Conservation (phyloP, 2,329 filamentous ascomycete genomes). For the Pseudonectria foliicola region DNA sequence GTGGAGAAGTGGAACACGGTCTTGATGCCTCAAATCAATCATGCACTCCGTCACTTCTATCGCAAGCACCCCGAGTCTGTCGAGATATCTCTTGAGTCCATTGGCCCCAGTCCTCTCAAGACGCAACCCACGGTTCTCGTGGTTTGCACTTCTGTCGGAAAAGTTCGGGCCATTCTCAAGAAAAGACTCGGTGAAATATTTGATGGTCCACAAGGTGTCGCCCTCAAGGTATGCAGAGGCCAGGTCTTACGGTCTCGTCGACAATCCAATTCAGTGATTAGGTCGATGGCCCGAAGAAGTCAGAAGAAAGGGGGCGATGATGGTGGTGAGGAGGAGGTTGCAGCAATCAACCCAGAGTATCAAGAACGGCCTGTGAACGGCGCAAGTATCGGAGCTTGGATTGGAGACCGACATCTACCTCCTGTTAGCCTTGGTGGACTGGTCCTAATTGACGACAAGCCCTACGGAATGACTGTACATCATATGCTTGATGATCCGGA, state of each 20-base stretch:
- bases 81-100: slow-evolving; percentile 68
- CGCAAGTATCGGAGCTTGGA: slow-evolving; percentile 88
- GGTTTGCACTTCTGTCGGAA: slow-evolving; percentile 66
- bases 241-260: slow-evolving; percentile 57
- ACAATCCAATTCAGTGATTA: slow-evolving; percentile 22
- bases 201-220: slow-evolving; percentile 53
- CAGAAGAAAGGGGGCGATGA: slow-evolving; percentile 27
- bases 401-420: slow-evolving; percentile 75
- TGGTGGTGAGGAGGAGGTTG: slow-evolving; percentile 33
- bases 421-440: slow-evolving; percentile 88
- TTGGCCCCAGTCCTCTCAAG: slow-evolving; percentile 60
- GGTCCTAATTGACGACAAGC: slow-evolving; percentile 73
- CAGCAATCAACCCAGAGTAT: slow-evolving; percentile 63
- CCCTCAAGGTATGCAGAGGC: slow-evolving; percentile 65
- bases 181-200: slow-evolving; percentile 60
- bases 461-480: slow-evolving; percentile 93
- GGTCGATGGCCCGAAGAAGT: slow-evolving; percentile 26
- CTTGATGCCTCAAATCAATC: slow-evolving; percentile 66
- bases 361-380: slow-evolving; percentile 76
- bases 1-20: slow-evolving; percentile 66
- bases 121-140: slow-evolving; percentile 68
- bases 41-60: slow-evolving; percentile 63
- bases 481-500: slow-evolving; percentile 81
- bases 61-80: slow-evolving; percentile 68
- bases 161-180: slow-evolving; percentile 64